A percentile compares a stretch with the other conserved stretches of the same genome.
phyloP scores from a whole-genome alignment of 139 green algal genomes.

The Chlamydomonas sphaeroides region DNA sequence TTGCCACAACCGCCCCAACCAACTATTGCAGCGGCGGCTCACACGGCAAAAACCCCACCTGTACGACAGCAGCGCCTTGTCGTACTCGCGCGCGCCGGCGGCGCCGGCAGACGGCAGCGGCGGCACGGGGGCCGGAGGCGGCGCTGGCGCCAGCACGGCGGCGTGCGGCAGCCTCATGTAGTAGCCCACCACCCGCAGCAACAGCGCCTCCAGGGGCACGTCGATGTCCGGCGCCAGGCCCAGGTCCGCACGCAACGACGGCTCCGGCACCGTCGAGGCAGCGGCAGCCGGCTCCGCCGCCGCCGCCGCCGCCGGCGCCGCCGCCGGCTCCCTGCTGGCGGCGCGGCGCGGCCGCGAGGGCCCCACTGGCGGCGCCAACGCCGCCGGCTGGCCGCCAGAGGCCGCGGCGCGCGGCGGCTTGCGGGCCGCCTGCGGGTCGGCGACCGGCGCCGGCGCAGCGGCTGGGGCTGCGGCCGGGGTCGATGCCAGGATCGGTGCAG shows the following conservation, averaged over 20 bases:
- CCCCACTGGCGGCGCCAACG: too few species aligned
- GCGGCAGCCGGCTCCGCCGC: neutral
- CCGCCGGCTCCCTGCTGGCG: neutral
- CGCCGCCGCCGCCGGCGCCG: neutral
- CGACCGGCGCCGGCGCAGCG: too few species aligned
- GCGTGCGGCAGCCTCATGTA: slow-evolving; percentile 19
- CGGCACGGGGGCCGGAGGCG: neutral
- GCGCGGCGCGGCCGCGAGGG: neutral
- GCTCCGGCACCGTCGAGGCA: neutral
- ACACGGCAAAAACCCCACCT: too few species aligned
- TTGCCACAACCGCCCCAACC: too few species aligned
- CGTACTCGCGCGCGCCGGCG: slow-evolving; percentile 9
- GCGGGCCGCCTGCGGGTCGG: too few species aligned
- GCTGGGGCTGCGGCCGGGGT: too few species aligned
- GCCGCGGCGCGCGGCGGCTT: neutral
- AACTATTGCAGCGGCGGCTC: too few species aligned
- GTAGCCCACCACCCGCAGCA: slow-evolving; percentile 23
- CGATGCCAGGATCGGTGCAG: too few species aligned
- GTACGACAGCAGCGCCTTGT: too few species aligned
- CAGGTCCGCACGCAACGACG: neutral
- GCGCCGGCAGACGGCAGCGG: neutral
- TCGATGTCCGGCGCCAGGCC: slow-evolving; percentile 27
- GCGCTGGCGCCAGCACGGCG: slow-evolving; percentile 13
- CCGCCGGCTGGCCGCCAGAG: neutral
- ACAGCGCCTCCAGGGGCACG: slow-evolving; percentile 17